Percentiles rank a stretch among this genome's conserved stretches.
phyloP scores from a whole-genome alignment of 257 asterid genomes.

The Cordia subcordata region DNA sequence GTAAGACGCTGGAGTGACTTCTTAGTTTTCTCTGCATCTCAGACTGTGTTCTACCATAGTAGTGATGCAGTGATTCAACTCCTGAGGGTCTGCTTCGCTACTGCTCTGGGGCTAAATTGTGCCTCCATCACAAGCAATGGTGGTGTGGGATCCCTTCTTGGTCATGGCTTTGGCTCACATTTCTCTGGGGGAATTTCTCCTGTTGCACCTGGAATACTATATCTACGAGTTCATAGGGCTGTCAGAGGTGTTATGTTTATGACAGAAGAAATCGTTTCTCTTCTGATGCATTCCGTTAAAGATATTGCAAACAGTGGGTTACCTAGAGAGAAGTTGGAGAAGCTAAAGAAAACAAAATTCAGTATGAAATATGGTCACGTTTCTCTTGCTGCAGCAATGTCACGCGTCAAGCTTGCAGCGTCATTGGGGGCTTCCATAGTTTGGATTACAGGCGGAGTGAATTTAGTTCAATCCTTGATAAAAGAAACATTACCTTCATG shows the following conservation, averaged over 20 bases:
- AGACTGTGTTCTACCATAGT: slow-evolving; percentile 81
- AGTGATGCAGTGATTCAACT: slow-evolving; percentile 87
- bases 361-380: slow-evolving; percentile 64
- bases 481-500: slow-evolving; percentile 82
- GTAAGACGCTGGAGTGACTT: slow-evolving; percentile 93
- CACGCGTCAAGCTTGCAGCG: slow-evolving; percentile 75
- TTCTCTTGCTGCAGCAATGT: slow-evolving; percentile 72
- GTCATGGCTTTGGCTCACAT: slow-evolving; percentile 95
- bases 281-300: slow-evolving; percentile 69
- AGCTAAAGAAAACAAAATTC: slow-evolving; percentile 54
- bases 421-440: slow-evolving; percentile 80
- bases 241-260: slow-evolving; percentile 64
- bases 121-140: slow-evolving; percentile 51
- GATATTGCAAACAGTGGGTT: slow-evolving; percentile 56
- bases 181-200: slow-evolving; percentile 64
- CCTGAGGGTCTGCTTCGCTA: slow-evolving; percentile 71
- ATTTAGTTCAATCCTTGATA: slow-evolving; percentile 54
- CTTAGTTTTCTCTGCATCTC: slow-evolving; percentile 77
- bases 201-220: slow-evolving; percentile 92
- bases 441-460: slow-evolving; percentile 79
- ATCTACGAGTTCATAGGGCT: slow-evolving; percentile 79
- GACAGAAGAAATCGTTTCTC: slow-evolving; percentile 74
- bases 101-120: slow-evolving; percentile 64
- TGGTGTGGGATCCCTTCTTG: slow-evolving; percentile 89
- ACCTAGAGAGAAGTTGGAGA: slow-evolving; percentile 51